phyloP scores from a whole-genome alignment of 805 yeast genomes.

The Candida endomychidarum region DNA sequence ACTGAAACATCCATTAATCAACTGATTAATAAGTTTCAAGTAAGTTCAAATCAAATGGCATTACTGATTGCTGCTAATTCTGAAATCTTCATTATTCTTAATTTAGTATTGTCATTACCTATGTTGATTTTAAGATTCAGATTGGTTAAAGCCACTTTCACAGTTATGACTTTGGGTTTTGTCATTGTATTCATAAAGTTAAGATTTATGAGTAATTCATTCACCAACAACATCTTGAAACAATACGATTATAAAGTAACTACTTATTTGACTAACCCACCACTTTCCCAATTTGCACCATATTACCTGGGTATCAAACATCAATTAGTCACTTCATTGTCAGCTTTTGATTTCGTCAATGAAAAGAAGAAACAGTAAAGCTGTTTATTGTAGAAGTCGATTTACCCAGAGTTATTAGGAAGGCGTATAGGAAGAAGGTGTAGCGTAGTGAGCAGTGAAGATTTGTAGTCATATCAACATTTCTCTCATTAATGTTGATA shows the following conservation, averaged over 20 bases:
- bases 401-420: too few species aligned
- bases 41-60: constrained; percentile 36
- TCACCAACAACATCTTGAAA: constrained; percentile 39
- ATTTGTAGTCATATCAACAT: too few species aligned
- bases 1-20: constrained; percentile 30
- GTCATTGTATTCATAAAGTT: constrained; percentile 35
- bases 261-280: constrained; percentile 19
- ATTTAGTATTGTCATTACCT: constrained; percentile 28
- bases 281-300: constrained; percentile 6
- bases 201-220: constrained; percentile 33
- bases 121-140: constrained; percentile 23
- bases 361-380: constrained; percentile 1
- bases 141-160: constrained; percentile 29
- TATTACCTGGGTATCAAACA: constrained; percentile 8
- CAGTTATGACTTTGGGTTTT: constrained; percentile 31
- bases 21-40: constrained; percentile 29
- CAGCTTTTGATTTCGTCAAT: constrained; percentile 12
- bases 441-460: too few species aligned
- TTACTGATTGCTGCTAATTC: constrained; percentile 37
- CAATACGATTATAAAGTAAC: constrained; percentile 46
- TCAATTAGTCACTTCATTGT: constrained; percentile 5
- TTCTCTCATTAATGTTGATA: too few species aligned
- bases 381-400: too few species aligned
- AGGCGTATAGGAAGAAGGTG: too few species aligned
- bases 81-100: constrained; percentile 29